phyloP scores from a whole-genome alignment of 345 rosid species.

The Garcia nutans region DNA sequence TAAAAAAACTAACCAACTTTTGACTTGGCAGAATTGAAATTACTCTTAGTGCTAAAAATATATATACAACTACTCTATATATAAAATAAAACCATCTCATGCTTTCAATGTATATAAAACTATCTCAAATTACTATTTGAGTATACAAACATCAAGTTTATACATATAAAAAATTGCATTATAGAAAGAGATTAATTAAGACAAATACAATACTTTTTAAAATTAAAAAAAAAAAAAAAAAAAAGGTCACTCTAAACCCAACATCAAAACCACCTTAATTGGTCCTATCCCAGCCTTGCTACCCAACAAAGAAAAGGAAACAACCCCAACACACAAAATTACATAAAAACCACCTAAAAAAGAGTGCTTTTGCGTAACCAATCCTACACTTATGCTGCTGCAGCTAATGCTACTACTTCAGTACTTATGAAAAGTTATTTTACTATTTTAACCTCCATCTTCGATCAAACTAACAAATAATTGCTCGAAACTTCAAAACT shows the following conservation, averaged over 20 bases:
- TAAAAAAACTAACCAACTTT: not conserved
- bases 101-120: not conserved
- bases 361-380: not conserved
- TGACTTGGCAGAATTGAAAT: too few relatives aligned
- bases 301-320: not conserved
- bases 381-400: slow-evolving; percentile 14
- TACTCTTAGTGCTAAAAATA: too few relatives aligned
- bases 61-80: not conserved
- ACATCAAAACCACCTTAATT: slow-evolving; percentile 4
- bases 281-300: slow-evolving; percentile 16
- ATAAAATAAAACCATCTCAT: too few relatives aligned
- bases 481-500: slow-evolving; percentile 20
- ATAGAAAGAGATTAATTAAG: too few relatives aligned
- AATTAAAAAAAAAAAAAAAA: too few relatives aligned
- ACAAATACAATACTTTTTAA: not conserved
- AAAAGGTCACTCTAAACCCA: too few relatives aligned
- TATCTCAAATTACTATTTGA: slow-evolving; percentile 13
- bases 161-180: slow-evolving; percentile 25
- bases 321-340: slow-evolving; percentile 8
- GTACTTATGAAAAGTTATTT: too few relatives aligned
- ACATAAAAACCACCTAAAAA: not conserved
- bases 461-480: slow-evolving; percentile 22
- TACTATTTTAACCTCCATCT: not conserved
- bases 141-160: slow-evolving; percentile 38
- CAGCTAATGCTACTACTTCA: too few relatives aligned